A percentile compares a stretch with the other conserved stretches of the same genome.
These are phyloP conservation scores for Dictyophora rubrovolvata DNA, from an alignment of 768 basidiomycete genomes.

Conservation along the genomic window DNA sequence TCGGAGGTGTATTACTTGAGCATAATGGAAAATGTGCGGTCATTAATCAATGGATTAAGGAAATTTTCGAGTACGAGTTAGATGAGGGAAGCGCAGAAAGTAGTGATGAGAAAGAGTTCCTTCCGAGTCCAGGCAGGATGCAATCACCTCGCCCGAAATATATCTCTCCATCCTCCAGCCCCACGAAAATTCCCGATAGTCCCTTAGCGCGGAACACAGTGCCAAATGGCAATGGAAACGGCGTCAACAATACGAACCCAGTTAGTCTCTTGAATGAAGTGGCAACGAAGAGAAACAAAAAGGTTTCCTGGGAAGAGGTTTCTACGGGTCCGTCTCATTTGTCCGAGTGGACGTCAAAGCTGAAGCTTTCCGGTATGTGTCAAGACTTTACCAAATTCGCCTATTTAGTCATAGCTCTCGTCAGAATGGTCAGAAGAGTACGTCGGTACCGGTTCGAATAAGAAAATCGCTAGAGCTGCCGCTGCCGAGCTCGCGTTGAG, in stretches of 20 bases:
- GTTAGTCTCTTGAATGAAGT: neutral
- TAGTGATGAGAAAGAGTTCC: neutral
- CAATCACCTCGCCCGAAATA: neutral
- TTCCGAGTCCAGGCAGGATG: neutral
- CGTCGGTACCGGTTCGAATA: neutral
- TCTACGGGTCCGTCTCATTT: neutral
- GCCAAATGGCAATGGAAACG: neutral
- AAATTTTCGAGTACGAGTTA: neutral
- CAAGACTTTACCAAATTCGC: no score
- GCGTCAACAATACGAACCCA: neutral
- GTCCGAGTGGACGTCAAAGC: neutral
- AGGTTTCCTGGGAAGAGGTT: neutral
- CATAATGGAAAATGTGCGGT: neutral
- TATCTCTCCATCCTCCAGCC: neutral
- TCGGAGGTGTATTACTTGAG: neutral
- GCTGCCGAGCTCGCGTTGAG: conserved; percentile 1
- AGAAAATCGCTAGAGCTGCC: neutral
- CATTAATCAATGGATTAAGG: neutral
- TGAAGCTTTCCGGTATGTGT: neutral
- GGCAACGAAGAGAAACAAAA: neutral
- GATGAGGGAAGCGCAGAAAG: neutral
- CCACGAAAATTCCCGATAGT: no score
- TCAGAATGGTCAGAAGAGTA: neutral
- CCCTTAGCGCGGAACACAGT: neutral
- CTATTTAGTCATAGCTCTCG: neutral